Evolutionary conservation across 805 yeast species (phyloP), one percentile per base, ranked within the genome.

Genomic region (Torulaspora indica): DNA sequence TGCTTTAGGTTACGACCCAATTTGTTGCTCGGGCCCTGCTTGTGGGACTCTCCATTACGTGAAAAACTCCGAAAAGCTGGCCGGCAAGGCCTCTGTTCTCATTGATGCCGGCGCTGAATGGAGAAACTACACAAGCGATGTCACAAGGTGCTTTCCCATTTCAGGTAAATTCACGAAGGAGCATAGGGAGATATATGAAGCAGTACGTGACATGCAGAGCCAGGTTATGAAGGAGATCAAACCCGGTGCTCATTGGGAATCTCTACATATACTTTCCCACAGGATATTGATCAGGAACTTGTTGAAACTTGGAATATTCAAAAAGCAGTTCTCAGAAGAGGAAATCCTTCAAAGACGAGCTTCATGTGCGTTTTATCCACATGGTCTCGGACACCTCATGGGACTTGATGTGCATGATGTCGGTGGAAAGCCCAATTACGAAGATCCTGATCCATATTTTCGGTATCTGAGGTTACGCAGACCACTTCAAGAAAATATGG

Each of bases 81-180:
- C 63, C 8, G 76, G 75, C 14, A 81, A 79, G 57, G 78, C 76
- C 37, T 75, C 90, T 5, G 75, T 91, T 9, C 74, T 91, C 49
- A 82, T 91, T 42, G 98, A 91, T 69, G 97, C 98, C 7, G 98
- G 98, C 44, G 95, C 96, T 2, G 98, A 91, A 67, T 91, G 97
- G 96, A 77, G 78, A 52, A 81, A 87, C 63, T 91, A 91, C 65
- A 90, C 96, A 2, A 74, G 88, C 35, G 98, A 91, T 63, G 96
- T 93, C 34, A 93, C 98, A 12, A 77, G 98, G 61, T 85, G 95
- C 61, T 91, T 89, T 77, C 98, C 98, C 23, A 79, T 88, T 43
- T 76, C 73, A 49, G 98, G 98, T 5, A 80, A 82, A 43, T 91
- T 96, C 89, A 78, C 90, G 7, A 77, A 76, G 50, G 98, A 93